These are phyloP conservation scores for Lentinula sp. DNA, from an alignment of 768 basidiomycete species.

Conservation along the genomic window DNA sequence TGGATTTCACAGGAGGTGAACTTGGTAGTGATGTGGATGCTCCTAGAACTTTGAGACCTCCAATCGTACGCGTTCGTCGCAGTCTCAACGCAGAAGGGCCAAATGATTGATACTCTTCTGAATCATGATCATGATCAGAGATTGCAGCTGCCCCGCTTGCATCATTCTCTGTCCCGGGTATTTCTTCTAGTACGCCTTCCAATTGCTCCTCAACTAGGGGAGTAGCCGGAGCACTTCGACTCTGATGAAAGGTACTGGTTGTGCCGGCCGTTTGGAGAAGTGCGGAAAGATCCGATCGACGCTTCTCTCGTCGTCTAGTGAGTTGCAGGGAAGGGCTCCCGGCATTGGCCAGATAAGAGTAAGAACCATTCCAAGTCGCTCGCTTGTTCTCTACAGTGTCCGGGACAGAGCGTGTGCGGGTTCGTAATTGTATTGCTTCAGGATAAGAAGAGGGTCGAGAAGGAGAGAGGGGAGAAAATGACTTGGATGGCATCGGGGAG, in stretches of 20 bases:
- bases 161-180: neutral
- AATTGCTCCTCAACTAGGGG: constrained; percentile 9
- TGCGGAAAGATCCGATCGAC: constrained; percentile 47
- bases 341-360: constrained; percentile 41
- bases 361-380: constrained; percentile 73
- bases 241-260: constrained; percentile 14
- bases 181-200: constrained; percentile 6
- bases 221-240: constrained; percentile 35
- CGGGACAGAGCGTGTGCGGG: constrained; percentile 22
- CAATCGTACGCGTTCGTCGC: constrained; percentile 44
- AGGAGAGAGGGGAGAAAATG: constrained; percentile 16
- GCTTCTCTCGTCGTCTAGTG: constrained; percentile 41
- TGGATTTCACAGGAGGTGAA: neutral
- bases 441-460: constrained; percentile 43
- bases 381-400: constrained; percentile 40
- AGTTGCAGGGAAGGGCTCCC: constrained; percentile 41
- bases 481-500: constrained; percentile 39
- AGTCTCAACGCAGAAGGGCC: constrained; percentile 58
- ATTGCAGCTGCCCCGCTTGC: neutral
- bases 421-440: constrained; percentile 17
- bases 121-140: constrained; percentile 5
- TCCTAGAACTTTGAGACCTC: constrained; percentile 46
- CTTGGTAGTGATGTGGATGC: constrained; percentile 17
- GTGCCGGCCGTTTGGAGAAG: constrained; percentile 27
- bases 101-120: constrained; percentile 41